Evolutionary conservation across 2,329 filamentous ascomycete species (phyloP).

Genomic region (Diplocarpon rosae): DNA sequence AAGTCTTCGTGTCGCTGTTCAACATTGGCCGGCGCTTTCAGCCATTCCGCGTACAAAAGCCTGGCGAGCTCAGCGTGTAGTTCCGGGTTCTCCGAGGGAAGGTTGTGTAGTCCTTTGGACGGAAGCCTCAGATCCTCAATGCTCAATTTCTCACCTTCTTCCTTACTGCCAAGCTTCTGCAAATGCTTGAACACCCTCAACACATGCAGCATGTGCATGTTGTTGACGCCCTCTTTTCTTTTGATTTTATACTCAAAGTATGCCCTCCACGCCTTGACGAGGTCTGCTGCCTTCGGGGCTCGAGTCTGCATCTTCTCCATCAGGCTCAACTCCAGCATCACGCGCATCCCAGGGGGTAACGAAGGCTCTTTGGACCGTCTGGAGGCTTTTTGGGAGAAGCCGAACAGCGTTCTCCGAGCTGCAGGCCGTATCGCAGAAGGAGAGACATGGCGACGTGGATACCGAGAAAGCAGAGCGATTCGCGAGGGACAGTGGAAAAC

Average conservation of each 20-base stretch:
- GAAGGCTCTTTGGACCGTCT: constrained; percentile 49
- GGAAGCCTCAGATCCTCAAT: constrained; percentile 13
- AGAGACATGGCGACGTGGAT: constrained; percentile 33
- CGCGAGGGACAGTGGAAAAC: constrained; percentile 26
- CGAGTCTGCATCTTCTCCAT: constrained; percentile 52
- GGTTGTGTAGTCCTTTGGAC: constrained; percentile 8
- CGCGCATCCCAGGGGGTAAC: constrained; percentile 59
- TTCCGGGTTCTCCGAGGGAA: constrained; percentile 18
- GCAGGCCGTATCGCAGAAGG: constrained; percentile 22
- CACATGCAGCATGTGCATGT: constrained; percentile 54
- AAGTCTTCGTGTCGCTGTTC: constrained; percentile 1
- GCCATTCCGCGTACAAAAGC: constrained; percentile 14
- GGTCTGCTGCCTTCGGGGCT: constrained; percentile 49
- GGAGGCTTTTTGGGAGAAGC: constrained; percentile 48
- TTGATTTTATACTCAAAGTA: constrained; percentile 49
- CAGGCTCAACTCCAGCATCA: constrained; percentile 57
- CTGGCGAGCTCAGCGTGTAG: constrained; percentile 18
- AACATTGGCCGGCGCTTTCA: not conserved
- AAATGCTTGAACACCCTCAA: constrained; percentile 51
- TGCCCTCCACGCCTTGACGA: constrained; percentile 52
- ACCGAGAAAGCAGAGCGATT: constrained; percentile 18
- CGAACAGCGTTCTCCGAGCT: constrained; percentile 47
- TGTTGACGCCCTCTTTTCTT: constrained; percentile 42
- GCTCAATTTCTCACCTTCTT: constrained; percentile 12
- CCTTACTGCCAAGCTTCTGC: constrained; percentile 25